These are phyloP conservation scores for Penicillium mononematosum DNA, from an alignment of 495 filamentous ascomycete species.

Conservation along the genomic window DNA sequence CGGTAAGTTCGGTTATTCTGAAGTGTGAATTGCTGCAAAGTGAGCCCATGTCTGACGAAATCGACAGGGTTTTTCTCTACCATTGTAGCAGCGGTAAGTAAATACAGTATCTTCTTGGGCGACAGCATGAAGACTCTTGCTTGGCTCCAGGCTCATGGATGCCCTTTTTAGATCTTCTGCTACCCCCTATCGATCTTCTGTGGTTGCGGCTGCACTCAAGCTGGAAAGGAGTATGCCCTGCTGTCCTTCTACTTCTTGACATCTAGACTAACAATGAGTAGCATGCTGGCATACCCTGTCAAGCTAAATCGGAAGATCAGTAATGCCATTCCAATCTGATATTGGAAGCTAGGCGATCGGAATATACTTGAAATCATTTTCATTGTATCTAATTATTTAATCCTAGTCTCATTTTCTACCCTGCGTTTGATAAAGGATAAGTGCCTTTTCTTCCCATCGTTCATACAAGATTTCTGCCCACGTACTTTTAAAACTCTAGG, in stretches of 20 bases:
- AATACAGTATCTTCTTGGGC: neutral
- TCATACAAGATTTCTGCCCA: neutral
- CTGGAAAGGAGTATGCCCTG: conserved; percentile 53
- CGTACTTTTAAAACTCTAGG: neutral
- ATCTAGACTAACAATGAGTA: conserved; percentile 25
- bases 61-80: conserved; percentile 43
- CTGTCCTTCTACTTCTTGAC: neutral
- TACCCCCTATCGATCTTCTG: conserved; percentile 60
- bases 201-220: conserved; percentile 57
- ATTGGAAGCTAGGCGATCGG: neutral
- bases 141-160: conserved; percentile 11
- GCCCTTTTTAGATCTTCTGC: conserved; percentile 48
- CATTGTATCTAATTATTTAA: neutral
- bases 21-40: neutral
- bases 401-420: neutral
- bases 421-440: neutral
- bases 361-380: neutral
- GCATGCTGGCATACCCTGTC: conserved; percentile 55
- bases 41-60: neutral
- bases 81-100: conserved; percentile 53
- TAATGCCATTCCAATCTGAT: conserved; percentile 55
- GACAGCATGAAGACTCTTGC: neutral
- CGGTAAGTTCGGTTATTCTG: conserved; percentile 32
- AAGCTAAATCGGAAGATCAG: conserved; percentile 54
- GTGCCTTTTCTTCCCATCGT: neutral